Percentiles rank a stretch among this genome's conserved stretches.
Evolutionary conservation across 257 asterid species (phyloP).

Genomic region (Linderniella brevidens): DNA sequence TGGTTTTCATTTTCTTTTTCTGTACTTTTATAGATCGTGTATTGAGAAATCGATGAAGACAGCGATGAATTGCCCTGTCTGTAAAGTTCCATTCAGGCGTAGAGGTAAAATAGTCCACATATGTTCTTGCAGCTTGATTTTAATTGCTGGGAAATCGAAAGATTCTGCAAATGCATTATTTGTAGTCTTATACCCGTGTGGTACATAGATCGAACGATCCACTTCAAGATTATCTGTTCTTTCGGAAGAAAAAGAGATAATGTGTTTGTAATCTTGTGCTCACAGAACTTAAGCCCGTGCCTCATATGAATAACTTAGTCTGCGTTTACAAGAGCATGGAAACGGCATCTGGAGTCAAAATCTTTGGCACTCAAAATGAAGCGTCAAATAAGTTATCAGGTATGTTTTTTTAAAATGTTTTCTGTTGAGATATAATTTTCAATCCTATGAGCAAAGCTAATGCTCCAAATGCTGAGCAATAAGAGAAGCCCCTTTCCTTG

Average conservation of each 20-base stretch:
- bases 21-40: conserved; percentile 31
- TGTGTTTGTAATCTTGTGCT: not conserved
- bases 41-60: conserved; percentile 74
- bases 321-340: conserved; percentile 86
- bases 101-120: conserved; percentile 46
- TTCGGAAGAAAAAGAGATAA: not conserved
- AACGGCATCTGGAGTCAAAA: conserved; percentile 52
- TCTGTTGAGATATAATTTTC: not conserved
- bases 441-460: conserved; percentile 11
- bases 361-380: conserved; percentile 41
- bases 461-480: conserved; percentile 11
- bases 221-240: not conserved
- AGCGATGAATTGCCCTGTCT: conserved; percentile 65
- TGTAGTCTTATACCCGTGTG: not conserved
- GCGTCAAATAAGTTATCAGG: conserved; percentile 33
- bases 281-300: conserved; percentile 80
- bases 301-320: conserved; percentile 92
- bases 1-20: not conserved
- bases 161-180: not conserved
- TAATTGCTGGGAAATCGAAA: not conserved
- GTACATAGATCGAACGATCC: not conserved
- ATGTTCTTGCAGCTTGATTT: not conserved
- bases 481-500: not conserved
- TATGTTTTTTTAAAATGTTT: conserved; percentile 11
- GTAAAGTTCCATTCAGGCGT: conserved; percentile 79